These are phyloP conservation scores for Scheffersomyces segobiensis DNA, from an alignment of 1,139 yeast species.

Conservation along the genomic window DNA sequence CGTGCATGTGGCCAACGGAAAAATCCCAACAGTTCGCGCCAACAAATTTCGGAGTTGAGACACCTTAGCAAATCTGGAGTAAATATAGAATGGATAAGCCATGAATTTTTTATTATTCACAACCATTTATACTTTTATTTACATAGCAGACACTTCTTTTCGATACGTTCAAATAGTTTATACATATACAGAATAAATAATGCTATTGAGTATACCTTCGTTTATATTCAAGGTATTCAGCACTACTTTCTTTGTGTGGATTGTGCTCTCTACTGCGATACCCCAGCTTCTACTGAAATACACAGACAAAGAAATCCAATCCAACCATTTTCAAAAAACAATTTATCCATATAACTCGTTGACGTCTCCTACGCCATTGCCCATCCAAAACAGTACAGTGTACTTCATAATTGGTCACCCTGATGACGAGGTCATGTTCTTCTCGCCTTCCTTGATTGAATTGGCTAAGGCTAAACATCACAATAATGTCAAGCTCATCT, in stretches of 20 bases:
- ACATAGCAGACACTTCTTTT: background rate
- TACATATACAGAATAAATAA: background rate
- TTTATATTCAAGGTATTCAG: conserved; percentile 14
- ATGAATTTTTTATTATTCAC: background rate
- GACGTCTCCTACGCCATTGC: conserved; percentile 35
- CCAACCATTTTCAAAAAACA: conserved; percentile 21
- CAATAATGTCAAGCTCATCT: conserved; percentile 59
- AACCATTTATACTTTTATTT: background rate
- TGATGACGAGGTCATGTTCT: conserved; percentile 98
- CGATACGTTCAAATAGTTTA: background rate
- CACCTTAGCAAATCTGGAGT: background rate
- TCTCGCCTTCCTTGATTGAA: conserved; percentile 74
- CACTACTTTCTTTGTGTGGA: conserved; percentile 37
- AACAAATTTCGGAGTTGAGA: background rate
- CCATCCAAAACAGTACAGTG: conserved; percentile 33
- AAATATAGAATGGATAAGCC: background rate
- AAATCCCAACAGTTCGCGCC: conserved; percentile 1
- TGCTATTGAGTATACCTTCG: conserved; percentile 11
- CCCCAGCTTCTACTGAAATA: conserved; percentile 39
- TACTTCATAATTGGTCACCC: conserved; percentile 88
- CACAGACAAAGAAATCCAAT: conserved; percentile 27
- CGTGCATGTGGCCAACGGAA: conserved; percentile 1
- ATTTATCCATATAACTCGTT: conserved; percentile 40
- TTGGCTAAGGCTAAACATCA: conserved; percentile 47
- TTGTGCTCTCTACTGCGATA: conserved; percentile 38